Evolutionary conservation across 2,329 filamentous ascomycete species (phyloP).

Genomic region (Colletotrichum tropicale): DNA sequence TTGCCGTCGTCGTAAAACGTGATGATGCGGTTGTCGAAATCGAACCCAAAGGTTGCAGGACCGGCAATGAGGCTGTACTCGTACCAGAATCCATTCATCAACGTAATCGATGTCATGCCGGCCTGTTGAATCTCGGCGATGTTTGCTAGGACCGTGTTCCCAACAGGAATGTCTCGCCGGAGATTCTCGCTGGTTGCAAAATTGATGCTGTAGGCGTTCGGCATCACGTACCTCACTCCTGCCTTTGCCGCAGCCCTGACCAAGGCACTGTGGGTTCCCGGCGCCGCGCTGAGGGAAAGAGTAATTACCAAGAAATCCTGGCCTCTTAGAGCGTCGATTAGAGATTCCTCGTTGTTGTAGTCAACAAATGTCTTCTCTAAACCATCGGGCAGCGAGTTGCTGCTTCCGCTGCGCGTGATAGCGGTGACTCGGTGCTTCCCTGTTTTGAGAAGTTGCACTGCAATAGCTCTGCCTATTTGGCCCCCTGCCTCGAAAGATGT

Average conservation of each 20-base stretch:
- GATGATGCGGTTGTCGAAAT: slow-evolving; percentile 43
- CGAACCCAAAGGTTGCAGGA: slow-evolving; percentile 49
- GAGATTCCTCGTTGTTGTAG: slow-evolving; percentile 43
- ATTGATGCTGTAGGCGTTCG: slow-evolving; percentile 44
- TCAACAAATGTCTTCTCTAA: slow-evolving; percentile 45
- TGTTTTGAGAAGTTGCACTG: slow-evolving; percentile 45
- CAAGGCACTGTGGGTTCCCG: slow-evolving; percentile 47
- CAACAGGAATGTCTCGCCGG: slow-evolving; percentile 34
- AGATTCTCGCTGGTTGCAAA: slow-evolving; percentile 3
- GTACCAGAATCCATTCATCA: slow-evolving; percentile 57
- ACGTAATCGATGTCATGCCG: slow-evolving; percentile 27
- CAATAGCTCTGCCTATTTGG: slow-evolving; percentile 42
- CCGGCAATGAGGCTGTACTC: slow-evolving; percentile 48
- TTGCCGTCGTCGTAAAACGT: slow-evolving; percentile 61
- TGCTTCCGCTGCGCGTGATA: slow-evolving; percentile 50
- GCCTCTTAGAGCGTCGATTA: slow-evolving; percentile 52
- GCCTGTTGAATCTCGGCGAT: not conserved
- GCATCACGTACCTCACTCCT: slow-evolving; percentile 55
- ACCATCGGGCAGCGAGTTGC: slow-evolving; percentile 42
- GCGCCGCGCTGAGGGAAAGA: slow-evolving; percentile 38
- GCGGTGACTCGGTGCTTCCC: slow-evolving; percentile 59
- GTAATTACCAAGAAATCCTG: slow-evolving; percentile 60
- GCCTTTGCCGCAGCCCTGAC: slow-evolving; percentile 54
- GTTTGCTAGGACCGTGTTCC: slow-evolving; percentile 32
- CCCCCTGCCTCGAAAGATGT: slow-evolving; percentile 39